A percentile compares a stretch with the other conserved stretches of the same genome.
These are phyloP conservation scores for Cyclostephanos tholiformis DNA, from an alignment of 108 stramenopile genomes.

Conservation along the genomic window DNA sequence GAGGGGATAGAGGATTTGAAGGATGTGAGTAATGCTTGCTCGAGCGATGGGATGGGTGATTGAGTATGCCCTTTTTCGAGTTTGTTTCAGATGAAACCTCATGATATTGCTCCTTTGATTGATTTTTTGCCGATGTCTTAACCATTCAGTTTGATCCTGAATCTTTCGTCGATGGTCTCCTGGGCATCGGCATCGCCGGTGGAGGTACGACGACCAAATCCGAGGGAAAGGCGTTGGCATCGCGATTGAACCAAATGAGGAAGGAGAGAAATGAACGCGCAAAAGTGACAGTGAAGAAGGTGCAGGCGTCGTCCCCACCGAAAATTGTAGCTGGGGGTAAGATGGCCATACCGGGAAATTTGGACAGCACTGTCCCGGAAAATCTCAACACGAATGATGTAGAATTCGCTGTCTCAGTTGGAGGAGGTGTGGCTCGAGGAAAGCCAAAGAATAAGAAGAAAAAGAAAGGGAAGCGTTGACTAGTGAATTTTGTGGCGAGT, in stretches of 20 bases:
- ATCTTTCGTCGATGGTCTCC: slow-evolving; percentile 77
- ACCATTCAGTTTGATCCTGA: slow-evolving; percentile 77
- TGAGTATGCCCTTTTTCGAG: neutral
- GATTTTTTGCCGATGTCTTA: neutral
- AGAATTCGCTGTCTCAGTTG: slow-evolving; percentile 33
- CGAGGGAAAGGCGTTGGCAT: slow-evolving; percentile 69
- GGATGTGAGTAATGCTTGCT: slow-evolving; percentile 62
- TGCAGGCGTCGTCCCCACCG: neutral
- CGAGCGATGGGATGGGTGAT: too few species aligned
- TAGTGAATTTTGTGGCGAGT: too few species aligned
- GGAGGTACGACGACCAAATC: slow-evolving; percentile 46
- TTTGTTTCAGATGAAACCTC: too few species aligned
- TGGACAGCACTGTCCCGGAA: neutral
- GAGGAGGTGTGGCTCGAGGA: slow-evolving; percentile 20
- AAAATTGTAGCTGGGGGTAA: neutral
- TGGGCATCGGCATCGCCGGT: slow-evolving; percentile 74
- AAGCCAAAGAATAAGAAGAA: slow-evolving; percentile 53
- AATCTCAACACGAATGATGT: slow-evolving; percentile 16
- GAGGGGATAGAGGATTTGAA: slow-evolving; percentile 87
- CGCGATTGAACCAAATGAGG: slow-evolving; percentile 63
- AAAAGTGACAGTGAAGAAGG: slow-evolving; percentile 31
- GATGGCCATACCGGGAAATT: slow-evolving; percentile 14
- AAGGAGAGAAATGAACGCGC: slow-evolving; percentile 68
- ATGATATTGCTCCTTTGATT: neutral
- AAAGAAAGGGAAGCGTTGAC: slow-evolving; percentile 50